Evolutionary conservation across 2,329 filamentous ascomycete species (phyloP).

Genomic region (Diaporthe sp.): DNA sequence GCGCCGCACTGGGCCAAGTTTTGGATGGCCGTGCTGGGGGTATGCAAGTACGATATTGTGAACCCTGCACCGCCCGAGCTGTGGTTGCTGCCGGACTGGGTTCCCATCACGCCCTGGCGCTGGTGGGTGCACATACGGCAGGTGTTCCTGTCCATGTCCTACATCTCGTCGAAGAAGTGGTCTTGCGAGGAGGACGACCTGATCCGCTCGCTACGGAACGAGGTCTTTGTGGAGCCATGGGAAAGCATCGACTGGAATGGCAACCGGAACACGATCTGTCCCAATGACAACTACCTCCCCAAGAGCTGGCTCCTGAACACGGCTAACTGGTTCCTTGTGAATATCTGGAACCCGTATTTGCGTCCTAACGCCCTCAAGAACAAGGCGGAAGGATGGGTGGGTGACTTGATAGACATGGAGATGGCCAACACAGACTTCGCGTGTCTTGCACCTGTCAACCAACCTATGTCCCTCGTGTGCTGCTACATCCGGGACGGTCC

Average conservation of each 20-base stretch:
- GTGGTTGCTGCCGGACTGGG: slow-evolving; percentile 93
- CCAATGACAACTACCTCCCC: slow-evolving; percentile 90
- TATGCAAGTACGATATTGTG: slow-evolving; percentile 91
- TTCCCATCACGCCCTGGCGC: slow-evolving; percentile 89
- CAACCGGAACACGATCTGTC: slow-evolving; percentile 86
- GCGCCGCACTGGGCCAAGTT: slow-evolving; percentile 98
- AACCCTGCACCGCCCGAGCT: slow-evolving; percentile 95
- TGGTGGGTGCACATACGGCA: slow-evolving; percentile 99
- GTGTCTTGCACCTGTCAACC: slow-evolving; percentile 89
- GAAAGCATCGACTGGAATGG: slow-evolving; percentile 81
- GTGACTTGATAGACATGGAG: slow-evolving; percentile 88
- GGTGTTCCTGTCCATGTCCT: slow-evolving; percentile 95
- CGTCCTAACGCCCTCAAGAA: slow-evolving; percentile 75
- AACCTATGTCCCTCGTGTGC: slow-evolving; percentile 88
- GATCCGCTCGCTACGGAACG: slow-evolving; percentile 79
- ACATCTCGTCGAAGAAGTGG: slow-evolving; percentile 88
- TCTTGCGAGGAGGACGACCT: slow-evolving; percentile 81
- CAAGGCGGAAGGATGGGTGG: slow-evolving; percentile 84
- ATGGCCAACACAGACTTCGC: slow-evolving; percentile 93
- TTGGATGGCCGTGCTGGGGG: slow-evolving; percentile 88
- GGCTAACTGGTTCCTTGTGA: slow-evolving; percentile 83
- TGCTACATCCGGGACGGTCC: slow-evolving; percentile 90
- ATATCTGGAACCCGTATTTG: slow-evolving; percentile 84
- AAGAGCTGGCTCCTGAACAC: slow-evolving; percentile 87
- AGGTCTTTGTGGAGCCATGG: slow-evolving; percentile 86